These are phyloP conservation scores for Lentinula guzmanii DNA, from an alignment of 768 basidiomycete genomes.

Conservation along the genomic window DNA sequence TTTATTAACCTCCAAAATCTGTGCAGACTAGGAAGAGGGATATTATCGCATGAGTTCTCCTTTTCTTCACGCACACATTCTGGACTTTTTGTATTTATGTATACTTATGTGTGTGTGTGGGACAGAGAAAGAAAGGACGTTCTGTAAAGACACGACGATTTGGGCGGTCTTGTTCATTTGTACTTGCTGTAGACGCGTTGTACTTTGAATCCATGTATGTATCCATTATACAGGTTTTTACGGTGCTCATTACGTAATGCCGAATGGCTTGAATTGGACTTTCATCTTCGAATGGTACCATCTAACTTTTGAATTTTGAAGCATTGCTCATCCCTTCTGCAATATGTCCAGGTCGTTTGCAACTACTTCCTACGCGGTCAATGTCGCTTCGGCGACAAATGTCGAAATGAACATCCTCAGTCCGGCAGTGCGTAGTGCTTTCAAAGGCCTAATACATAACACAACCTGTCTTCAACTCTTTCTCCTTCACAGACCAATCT, in stretches of 20 bases:
- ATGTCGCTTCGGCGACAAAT: constrained; percentile 61
- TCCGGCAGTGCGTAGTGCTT: constrained; percentile 47
- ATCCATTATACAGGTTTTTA: neutral
- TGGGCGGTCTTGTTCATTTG: too few species aligned
- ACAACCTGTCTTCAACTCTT: neutral
- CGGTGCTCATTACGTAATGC: neutral
- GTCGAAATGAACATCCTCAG: constrained; percentile 60
- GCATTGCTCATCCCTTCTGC: neutral
- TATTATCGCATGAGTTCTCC: neutral
- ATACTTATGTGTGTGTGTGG: neutral
- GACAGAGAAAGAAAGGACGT: neutral
- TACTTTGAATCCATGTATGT: too few species aligned
- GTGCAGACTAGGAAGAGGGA: neutral
- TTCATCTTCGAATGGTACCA: neutral
- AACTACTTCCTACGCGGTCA: constrained; percentile 55
- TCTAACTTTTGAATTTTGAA: neutral
- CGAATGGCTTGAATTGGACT: neutral
- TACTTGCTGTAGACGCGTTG: too few species aligned
- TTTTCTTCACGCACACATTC: neutral
- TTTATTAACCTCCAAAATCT: neutral
- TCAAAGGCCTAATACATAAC: neutral
- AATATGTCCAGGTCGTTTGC: constrained; percentile 44
- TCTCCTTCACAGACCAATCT: constrained; percentile 25
- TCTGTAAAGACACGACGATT: too few species aligned
- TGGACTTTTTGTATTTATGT: neutral